phyloP scores from a whole-genome alignment of 768 basidiomycete genomes.

The Collybiopsis luxurians region DNA sequence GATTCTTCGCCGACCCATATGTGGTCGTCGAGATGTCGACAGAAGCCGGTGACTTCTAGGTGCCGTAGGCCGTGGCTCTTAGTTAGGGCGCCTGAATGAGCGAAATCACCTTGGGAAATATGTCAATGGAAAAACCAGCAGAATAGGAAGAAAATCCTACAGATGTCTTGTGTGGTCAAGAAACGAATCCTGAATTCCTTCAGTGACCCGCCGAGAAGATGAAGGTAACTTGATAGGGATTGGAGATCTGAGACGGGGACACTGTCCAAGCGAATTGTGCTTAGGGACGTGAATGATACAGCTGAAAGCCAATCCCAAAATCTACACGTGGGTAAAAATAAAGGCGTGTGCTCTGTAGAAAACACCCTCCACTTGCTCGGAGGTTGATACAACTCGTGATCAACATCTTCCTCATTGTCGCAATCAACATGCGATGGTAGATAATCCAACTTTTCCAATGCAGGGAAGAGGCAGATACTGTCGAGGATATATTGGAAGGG shows the following conservation, averaged over 20 bases:
- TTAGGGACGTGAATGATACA: not conserved
- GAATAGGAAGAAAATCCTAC: not conserved
- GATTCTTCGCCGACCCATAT: not conserved
- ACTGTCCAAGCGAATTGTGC: not conserved
- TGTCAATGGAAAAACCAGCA: not conserved
- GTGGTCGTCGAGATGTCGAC: not conserved
- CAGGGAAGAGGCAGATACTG: not conserved
- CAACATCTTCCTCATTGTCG: not conserved
- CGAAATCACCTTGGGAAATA: not conserved
- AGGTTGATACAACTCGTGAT: not conserved
- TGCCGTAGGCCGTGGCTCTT: not conserved
- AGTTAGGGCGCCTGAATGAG: not conserved
- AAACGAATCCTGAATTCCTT: not conserved
- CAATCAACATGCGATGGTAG: not conserved
- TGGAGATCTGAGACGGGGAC: not conserved
- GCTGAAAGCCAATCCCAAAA: slow-evolving; percentile 3
- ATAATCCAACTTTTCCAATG: not conserved
- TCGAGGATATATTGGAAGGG: slow-evolving; percentile 1
- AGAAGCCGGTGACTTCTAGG: not conserved
- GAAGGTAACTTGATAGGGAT: not conserved
- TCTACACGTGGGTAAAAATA: not conserved
- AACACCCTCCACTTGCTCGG: not conserved
- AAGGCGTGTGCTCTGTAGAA: not conserved
- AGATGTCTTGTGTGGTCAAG: not conserved
- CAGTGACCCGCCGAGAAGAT: not conserved